Evolutionary conservation across 352 stramenopile genomes (phyloP).

Genomic region (Phytophthora ohioensis): DNA sequence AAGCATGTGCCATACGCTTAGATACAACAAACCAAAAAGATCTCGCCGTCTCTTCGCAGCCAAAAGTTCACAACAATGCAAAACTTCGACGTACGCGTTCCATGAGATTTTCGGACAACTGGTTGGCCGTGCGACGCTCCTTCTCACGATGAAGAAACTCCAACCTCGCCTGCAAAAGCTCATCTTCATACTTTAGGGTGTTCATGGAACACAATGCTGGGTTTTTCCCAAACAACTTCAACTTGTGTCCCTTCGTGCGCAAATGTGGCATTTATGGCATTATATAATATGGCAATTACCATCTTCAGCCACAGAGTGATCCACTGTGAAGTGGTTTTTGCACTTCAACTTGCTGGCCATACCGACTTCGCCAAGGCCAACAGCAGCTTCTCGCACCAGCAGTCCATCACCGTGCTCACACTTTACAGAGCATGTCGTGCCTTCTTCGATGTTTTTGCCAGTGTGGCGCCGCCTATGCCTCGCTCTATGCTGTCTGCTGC

Average conservation of each 20-base stretch:
- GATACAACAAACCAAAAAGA: conserved; percentile 17
- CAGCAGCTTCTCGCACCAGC: conserved; percentile 50
- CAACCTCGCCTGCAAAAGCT: conserved; percentile 16
- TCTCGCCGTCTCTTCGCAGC: conserved; percentile 14
- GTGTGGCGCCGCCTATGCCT: conserved; percentile 15
- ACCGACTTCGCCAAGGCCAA: conserved; percentile 73
- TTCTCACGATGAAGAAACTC: conserved; percentile 22
- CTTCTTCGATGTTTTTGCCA: conserved; percentile 11
- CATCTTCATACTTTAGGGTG: conserved; percentile 15
- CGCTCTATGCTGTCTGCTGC: conserved; percentile 7
- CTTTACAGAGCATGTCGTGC: conserved; percentile 55
- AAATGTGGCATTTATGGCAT: no score
- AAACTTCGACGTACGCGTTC: conserved; percentile 32
- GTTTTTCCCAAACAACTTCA: no score
- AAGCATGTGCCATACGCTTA: neutral
- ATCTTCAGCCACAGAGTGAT: conserved; percentile 64
- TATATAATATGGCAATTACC: conserved; percentile 29
- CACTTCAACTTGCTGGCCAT: conserved; percentile 19
- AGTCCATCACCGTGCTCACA: conserved; percentile 59
- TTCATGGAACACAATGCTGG: conserved; percentile 15
- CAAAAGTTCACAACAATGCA: neutral
- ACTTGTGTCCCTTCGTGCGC: no score
- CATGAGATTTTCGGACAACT: conserved; percentile 34
- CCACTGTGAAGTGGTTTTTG: neutral
- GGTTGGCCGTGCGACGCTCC: conserved; percentile 8